These are phyloP conservation scores for Nemania diffusa DNA, from an alignment of 2,329 filamentous ascomycete genomes.

Conservation along the genomic window DNA sequence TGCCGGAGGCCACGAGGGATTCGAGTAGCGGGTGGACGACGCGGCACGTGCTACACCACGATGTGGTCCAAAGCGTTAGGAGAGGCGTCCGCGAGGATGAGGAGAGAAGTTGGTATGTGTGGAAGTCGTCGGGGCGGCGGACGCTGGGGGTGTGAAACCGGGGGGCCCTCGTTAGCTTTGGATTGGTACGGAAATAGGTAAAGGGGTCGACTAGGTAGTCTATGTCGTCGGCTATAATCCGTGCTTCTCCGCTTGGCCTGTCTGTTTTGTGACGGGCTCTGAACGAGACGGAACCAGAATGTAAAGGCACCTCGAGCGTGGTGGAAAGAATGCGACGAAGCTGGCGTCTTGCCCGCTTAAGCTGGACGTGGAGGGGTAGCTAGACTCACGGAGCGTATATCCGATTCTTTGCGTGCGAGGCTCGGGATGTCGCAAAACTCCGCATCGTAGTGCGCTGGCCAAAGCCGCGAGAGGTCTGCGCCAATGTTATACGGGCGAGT, in stretches of 20 bases:
- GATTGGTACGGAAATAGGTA: background rate
- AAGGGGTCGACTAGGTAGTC: background rate
- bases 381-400: constrained; percentile 54
- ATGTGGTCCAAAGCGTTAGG: constrained; percentile 70
- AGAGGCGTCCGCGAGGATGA: constrained; percentile 64
- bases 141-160: constrained; percentile 55
- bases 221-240: background rate
- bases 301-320: no score
- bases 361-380: no score
- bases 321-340: no score
- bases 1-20: constrained; percentile 60
- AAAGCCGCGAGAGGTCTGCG: constrained; percentile 23
- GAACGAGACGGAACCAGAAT: background rate
- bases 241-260: background rate
- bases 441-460: background rate
- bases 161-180: background rate
- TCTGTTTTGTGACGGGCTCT: constrained; percentile 58
- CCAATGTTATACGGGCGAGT: constrained; percentile 18
- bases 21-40: constrained; percentile 60
- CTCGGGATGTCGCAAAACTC: constrained; percentile 47
- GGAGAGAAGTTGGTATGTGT: constrained; percentile 66
- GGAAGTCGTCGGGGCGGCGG: constrained; percentile 64
- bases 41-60: constrained; percentile 66
- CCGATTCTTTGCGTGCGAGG: constrained; percentile 50
- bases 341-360: no score